phyloP scores from a whole-genome alignment of 768 basidiomycete genomes.

The Mycena olivaceomarginata region DNA sequence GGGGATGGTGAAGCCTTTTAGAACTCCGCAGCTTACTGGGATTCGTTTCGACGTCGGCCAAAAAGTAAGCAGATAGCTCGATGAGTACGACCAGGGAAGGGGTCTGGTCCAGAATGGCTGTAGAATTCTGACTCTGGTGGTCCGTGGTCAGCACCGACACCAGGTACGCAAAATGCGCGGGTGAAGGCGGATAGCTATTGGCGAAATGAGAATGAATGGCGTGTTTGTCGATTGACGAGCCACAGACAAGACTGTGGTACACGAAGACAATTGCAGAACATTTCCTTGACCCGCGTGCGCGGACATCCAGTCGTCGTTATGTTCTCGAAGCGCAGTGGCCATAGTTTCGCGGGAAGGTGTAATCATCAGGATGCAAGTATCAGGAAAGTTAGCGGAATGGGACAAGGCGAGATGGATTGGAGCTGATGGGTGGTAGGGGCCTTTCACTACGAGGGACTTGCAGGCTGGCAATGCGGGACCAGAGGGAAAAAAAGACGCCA shows the following conservation, averaged over 20 bases:
- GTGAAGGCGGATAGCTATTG: slow-evolving; percentile 78
- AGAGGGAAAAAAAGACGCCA: slow-evolving; percentile 64
- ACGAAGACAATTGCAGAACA: slow-evolving; percentile 59
- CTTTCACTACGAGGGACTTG: slow-evolving; percentile 76
- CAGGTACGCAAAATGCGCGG: slow-evolving; percentile 72
- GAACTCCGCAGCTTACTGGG: slow-evolving; percentile 45
- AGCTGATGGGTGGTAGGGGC: slow-evolving; percentile 79
- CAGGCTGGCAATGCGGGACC: slow-evolving; percentile 73
- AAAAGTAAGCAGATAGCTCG: slow-evolving; percentile 77
- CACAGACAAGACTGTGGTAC: slow-evolving; percentile 75
- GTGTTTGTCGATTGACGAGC: slow-evolving; percentile 18
- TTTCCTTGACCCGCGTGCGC: slow-evolving; percentile 61
- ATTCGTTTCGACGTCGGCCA: slow-evolving; percentile 46
- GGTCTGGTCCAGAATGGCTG: slow-evolving; percentile 52
- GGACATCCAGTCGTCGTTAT: slow-evolving; percentile 76
- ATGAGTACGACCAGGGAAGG: slow-evolving; percentile 77
- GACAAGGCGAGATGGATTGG: slow-evolving; percentile 82
- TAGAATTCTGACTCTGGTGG: slow-evolving; percentile 43
- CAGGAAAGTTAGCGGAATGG: slow-evolving; percentile 56
- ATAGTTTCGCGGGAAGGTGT: slow-evolving; percentile 71
- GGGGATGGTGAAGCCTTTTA: not conserved
- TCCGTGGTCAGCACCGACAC: slow-evolving; percentile 63
- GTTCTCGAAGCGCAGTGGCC: slow-evolving; percentile 61
- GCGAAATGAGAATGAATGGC: slow-evolving; percentile 34
- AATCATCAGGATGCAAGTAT: slow-evolving; percentile 66